Base-by-base conservation (phyloP, 306 rosid genomes). In the Malus orientalis region DNA sequence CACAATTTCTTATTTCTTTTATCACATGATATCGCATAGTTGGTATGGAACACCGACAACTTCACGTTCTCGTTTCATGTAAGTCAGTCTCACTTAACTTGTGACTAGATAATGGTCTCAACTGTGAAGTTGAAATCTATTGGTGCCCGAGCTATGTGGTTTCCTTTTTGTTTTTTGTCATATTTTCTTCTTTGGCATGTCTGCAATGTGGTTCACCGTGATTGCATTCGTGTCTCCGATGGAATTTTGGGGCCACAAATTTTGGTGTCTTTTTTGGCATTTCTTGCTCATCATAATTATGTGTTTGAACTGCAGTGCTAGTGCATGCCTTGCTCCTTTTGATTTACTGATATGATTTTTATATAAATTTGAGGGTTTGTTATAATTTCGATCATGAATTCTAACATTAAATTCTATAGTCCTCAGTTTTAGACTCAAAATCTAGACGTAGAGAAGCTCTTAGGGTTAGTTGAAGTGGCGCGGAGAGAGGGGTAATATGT, bases 201-300 rank as follows among this genome's bases (percentile, higher is more conserved):
- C 65, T 58, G 44, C 36, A 60, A 58, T 58, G 61, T 83, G 84
- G 84, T 5, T 70, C 80, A 78, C 83, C 84, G 70, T 83, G 76
- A 83, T 73, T 69, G 81, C 58, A 30, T 63, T 78, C 80, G 70
- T 33, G 57, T 59, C 57, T 59, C 66, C 2, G 33, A 70, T 75
- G 80, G 87, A 83, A 51, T 16, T 51, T 51, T 15, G 20, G 55
- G 55, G 55, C 80, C 86, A 78, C 76, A 73, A 63, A 13, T 73
- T 32, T 80, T 54, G 9, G 20, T 51, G 55, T 51, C 55, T 15
- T 51, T 49, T 19, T 59, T 79, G 82, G 81, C 32, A 74, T 59
- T 73, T 77, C 80, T 63, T 40, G 55, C 20, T 60, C 67, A 14
- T 69, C 70, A 80, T 86, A 67, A 86, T 86, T 71, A 75, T 70